Evolutionary conservation across 257 asterid species (phyloP).

Genomic region (Linderniella brevidens): DNA sequence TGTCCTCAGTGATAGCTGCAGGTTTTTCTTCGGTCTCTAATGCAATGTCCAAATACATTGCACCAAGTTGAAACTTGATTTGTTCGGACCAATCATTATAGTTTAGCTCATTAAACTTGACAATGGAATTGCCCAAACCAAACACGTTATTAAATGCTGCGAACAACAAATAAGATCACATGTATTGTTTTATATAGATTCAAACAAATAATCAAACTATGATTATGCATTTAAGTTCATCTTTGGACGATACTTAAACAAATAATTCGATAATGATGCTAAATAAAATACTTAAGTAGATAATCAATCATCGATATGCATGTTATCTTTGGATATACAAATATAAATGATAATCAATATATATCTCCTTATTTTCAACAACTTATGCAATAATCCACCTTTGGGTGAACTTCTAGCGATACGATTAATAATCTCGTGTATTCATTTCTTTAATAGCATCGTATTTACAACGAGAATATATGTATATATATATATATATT

Average conservation of each 20-base stretch:
- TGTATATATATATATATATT: no score
- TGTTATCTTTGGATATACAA: constrained; percentile 2
- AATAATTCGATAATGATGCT: background rate
- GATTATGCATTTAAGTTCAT: background rate
- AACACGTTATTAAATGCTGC: background rate
- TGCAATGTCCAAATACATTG: background rate
- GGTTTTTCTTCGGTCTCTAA: background rate
- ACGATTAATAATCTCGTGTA: no score
- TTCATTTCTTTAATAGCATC: no score
- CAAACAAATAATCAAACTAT: background rate
- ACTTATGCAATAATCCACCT: no score
- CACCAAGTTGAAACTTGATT: background rate
- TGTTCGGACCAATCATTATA: background rate
- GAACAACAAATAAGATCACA: background rate
- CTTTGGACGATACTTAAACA: background rate
- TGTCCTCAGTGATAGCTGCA: background rate
- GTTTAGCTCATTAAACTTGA: background rate
- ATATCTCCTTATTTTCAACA: no score
- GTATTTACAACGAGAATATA: no score
- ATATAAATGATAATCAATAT: background rate
- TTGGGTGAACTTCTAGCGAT: no score
- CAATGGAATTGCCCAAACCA: background rate
- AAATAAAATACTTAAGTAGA: background rate
- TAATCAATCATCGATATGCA: background rate
- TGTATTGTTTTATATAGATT: background rate